phyloP scores from a whole-genome alignment of 164 flowering plant species.

The Magnolia officinalis region DNA sequence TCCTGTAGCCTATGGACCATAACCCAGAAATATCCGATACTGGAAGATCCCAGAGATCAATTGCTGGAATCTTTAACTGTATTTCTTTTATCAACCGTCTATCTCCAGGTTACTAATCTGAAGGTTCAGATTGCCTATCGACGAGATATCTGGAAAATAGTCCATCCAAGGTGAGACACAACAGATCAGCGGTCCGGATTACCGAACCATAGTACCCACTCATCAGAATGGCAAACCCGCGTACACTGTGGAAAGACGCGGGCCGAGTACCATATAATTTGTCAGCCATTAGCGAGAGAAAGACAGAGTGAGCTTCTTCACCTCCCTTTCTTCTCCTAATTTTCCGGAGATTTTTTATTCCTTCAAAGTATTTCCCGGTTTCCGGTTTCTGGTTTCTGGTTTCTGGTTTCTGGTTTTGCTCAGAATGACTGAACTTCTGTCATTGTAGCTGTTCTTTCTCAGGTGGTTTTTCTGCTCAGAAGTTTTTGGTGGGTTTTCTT shows the following conservation, averaged over 20 bases:
- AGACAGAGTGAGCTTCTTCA: not conserved
- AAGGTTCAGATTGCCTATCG: no score
- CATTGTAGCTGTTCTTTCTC: not conserved
- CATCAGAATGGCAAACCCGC: not conserved
- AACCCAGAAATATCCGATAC: no score
- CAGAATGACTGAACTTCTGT: not conserved
- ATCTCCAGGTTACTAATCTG: no score
- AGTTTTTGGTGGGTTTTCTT: slow-evolving; percentile 1
- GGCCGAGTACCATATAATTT: not conserved
- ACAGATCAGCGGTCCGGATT: not conserved
- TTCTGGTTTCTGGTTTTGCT: not conserved
- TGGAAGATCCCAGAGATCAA: no score
- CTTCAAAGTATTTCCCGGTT: not conserved
- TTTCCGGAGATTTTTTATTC: slow-evolving; percentile 1
- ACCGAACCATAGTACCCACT: not conserved
- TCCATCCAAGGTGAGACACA: not conserved
- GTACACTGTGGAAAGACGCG: not conserved
- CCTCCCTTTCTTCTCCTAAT: not conserved
- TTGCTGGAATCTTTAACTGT: no score
- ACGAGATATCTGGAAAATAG: no score
- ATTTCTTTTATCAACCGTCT: no score
- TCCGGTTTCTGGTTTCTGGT: not conserved
- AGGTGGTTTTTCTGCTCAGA: slow-evolving; percentile 1
- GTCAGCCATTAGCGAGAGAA: not conserved
- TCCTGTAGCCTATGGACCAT: not conserved